phyloP scores from a whole-genome alignment of 768 basidiomycete genomes.

The Suillus hirtellus region DNA sequence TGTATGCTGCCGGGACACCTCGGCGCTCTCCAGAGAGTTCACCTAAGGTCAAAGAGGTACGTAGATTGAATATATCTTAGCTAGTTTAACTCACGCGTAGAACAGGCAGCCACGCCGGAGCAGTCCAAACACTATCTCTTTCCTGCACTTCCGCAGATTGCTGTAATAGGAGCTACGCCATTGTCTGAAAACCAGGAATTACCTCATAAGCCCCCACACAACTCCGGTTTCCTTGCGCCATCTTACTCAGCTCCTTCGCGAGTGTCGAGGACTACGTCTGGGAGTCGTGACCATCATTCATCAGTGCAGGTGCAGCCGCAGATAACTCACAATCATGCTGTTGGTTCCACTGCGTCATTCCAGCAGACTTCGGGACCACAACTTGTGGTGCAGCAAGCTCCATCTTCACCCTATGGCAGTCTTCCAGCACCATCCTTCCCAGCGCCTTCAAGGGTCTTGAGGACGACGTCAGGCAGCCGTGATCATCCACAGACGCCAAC shows the following conservation, averaged over 20 bases:
- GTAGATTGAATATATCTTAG: neutral
- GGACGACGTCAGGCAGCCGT: constrained; percentile 23
- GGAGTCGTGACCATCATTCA: constrained; percentile 23
- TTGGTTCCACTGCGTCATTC: constrained; percentile 14
- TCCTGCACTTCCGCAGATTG: constrained; percentile 29
- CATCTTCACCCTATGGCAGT: neutral
- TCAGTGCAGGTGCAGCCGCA: constrained; percentile 14
- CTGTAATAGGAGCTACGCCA: constrained; percentile 33
- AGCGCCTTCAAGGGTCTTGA: constrained; percentile 24
- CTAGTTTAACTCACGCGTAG: constrained; percentile 15
- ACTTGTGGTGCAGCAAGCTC: neutral
- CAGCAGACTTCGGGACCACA: constrained; percentile 11
- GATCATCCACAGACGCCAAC: constrained; percentile 21
- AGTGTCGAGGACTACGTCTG: constrained; percentile 24
- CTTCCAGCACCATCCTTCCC: constrained; percentile 30
- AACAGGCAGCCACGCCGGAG: constrained; percentile 26
- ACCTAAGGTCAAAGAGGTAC: constrained; percentile 31
- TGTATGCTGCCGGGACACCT: constrained; percentile 22
- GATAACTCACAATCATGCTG: constrained; percentile 8
- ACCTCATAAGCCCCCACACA: constrained; percentile 22
- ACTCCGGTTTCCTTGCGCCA: constrained; percentile 28
- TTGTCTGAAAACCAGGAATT: constrained; percentile 20
- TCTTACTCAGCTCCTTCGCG: constrained; percentile 30
- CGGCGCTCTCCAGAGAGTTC: constrained; percentile 24
- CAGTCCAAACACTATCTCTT: constrained; percentile 15